Conservation (phyloP, 2,329 filamentous ascomycete genomes). For the Arthrobotrys iridis region DNA sequence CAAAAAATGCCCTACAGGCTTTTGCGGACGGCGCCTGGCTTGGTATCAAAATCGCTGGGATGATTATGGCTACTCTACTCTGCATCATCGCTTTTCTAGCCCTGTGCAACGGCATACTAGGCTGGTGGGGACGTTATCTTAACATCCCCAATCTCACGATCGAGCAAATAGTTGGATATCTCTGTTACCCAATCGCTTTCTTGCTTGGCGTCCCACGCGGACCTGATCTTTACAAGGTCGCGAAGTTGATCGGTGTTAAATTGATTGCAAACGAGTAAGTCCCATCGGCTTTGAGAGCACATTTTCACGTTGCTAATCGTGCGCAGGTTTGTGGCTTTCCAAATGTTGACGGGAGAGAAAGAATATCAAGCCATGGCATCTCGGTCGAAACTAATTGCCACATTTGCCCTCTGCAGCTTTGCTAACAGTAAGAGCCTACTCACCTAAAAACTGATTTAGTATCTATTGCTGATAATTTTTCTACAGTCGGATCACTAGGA, state of each 20-base stretch:
- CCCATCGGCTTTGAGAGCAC: neutral
- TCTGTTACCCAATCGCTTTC: constrained; percentile 81
- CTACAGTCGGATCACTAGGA: constrained; percentile 63
- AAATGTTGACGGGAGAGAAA: constrained; percentile 53
- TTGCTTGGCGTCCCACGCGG: constrained; percentile 78
- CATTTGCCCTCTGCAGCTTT: constrained; percentile 67
- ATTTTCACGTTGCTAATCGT: neutral
- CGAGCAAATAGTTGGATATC: constrained; percentile 78
- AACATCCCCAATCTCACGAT: constrained; percentile 79
- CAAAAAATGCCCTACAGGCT: constrained; percentile 83
- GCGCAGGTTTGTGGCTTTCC: constrained; percentile 57
- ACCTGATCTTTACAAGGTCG: constrained; percentile 75
- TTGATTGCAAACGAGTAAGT: constrained; percentile 69
- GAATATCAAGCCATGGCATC: constrained; percentile 48
- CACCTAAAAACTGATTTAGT: neutral
- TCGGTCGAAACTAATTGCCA: constrained; percentile 66
- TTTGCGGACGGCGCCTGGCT: constrained; percentile 87
- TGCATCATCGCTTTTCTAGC: constrained; percentile 82
- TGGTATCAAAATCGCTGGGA: constrained; percentile 84
- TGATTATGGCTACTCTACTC: constrained; percentile 81
- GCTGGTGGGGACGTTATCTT: constrained; percentile 84
- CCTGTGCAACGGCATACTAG: constrained; percentile 78
- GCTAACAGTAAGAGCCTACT: constrained; percentile 62
- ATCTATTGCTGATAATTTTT: constrained; percentile 1
- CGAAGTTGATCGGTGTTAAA: constrained; percentile 83